phyloP scores from a whole-genome alignment of 2,329 filamentous ascomycete species.

The Coniochaeta prunicola region DNA sequence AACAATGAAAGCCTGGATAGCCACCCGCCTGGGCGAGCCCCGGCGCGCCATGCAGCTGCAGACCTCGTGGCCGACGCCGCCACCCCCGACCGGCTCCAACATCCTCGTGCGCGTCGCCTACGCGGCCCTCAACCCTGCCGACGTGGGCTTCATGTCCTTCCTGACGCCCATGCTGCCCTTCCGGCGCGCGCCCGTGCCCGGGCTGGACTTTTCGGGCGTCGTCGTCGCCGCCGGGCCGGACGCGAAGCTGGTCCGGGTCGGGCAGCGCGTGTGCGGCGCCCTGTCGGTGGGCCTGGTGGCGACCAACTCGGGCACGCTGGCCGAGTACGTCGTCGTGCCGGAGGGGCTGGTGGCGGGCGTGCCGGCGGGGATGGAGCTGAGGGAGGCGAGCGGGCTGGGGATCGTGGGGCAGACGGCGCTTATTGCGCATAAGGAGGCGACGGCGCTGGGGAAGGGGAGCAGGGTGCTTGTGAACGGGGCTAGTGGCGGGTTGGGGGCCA shows the following conservation, averaged over 20 bases:
- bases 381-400: slow-evolving; percentile 23
- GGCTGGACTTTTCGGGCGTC: slow-evolving; percentile 26
- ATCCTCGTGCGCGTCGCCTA: slow-evolving; percentile 24
- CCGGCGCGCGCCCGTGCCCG: slow-evolving; percentile 19
- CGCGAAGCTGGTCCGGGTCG: slow-evolving; percentile 5
- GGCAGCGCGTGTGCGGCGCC: slow-evolving; percentile 20
- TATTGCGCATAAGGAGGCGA: slow-evolving; percentile 17
- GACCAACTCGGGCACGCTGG: slow-evolving; percentile 23
- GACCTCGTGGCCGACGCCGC: background rate
- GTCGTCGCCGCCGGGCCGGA: slow-evolving; percentile 20
- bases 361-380: slow-evolving; percentile 13
- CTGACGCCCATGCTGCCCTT: slow-evolving; percentile 23
- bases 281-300: slow-evolving; percentile 17
- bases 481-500: slow-evolving; percentile 40
- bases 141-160: slow-evolving; percentile 21
- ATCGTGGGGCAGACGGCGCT: slow-evolving; percentile 26
- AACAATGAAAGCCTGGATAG: slow-evolving; percentile 2
- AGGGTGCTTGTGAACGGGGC: slow-evolving; percentile 41
- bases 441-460: slow-evolving; percentile 11
- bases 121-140: slow-evolving; percentile 28
- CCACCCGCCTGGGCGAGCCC: background rate
- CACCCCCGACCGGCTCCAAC: background rate
- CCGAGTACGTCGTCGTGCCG: slow-evolving; percentile 25
- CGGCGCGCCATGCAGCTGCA: background rate
- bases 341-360: slow-evolving; percentile 18